These are phyloP conservation scores for Trichophaea hybrida DNA, from an alignment of 2,329 filamentous ascomycete genomes.

Conservation along the genomic window DNA sequence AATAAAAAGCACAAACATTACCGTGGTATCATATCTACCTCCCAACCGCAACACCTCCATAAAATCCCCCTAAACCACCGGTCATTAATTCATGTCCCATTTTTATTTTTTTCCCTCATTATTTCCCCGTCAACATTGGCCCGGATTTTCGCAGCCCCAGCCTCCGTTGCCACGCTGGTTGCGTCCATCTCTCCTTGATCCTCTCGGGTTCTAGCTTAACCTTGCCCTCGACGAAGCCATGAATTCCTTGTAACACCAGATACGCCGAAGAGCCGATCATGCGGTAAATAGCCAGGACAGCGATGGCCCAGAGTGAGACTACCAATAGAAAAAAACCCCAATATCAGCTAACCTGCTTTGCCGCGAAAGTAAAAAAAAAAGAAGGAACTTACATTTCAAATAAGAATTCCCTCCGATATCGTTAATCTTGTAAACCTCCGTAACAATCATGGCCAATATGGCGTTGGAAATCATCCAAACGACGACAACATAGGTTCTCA, in stretches of 20 bases:
- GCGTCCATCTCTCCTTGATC: slow-evolving; percentile 18
- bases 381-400: slow-evolving; percentile 43
- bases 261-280: slow-evolving; percentile 71
- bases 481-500: slow-evolving; percentile 95
- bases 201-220: slow-evolving; percentile 39
- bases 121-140: neutral
- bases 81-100: neutral
- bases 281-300: slow-evolving; percentile 71
- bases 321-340: neutral
- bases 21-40: neutral
- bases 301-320: slow-evolving; percentile 82
- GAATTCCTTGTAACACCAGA: slow-evolving; percentile 67
- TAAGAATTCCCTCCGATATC: slow-evolving; percentile 74
- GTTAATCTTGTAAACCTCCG: slow-evolving; percentile 62
- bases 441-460: slow-evolving; percentile 82
- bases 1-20: neutral
- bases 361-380: neutral
- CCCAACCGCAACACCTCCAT: neutral
- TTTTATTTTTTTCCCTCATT: neutral
- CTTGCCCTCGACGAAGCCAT: slow-evolving; percentile 73
- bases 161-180: slow-evolving; percentile 22
- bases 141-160: neutral
- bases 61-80: neutral
- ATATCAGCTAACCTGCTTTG: neutral
- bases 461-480: slow-evolving; percentile 88